Percentiles rank a stretch among this genome's conserved stretches.
Evolutionary conservation across 805 yeast genomes (phyloP).

Genomic region (Candida peoriensis): DNA sequence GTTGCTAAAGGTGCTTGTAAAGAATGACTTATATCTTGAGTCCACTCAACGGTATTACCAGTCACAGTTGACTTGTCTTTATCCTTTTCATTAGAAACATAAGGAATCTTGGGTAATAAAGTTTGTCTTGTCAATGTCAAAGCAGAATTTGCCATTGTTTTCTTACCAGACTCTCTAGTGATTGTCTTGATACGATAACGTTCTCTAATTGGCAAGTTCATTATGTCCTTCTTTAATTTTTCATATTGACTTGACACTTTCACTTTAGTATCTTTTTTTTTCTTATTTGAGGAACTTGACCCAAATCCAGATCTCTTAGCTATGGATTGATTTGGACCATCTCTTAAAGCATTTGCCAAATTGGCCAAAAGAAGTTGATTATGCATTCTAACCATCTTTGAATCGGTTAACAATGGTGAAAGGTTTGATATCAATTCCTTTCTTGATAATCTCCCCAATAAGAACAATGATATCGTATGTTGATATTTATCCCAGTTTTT

Average conservation of each 20-base stretch:
- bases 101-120: slow-evolving; percentile 73
- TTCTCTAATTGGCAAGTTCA: slow-evolving; percentile 82
- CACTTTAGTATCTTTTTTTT: slow-evolving; percentile 40
- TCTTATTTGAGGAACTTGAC: slow-evolving; percentile 39
- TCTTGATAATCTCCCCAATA: slow-evolving; percentile 76
- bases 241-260: slow-evolving; percentile 71
- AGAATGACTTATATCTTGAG: slow-evolving; percentile 86
- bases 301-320: slow-evolving; percentile 43
- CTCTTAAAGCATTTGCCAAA: slow-evolving; percentile 78
- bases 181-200: slow-evolving; percentile 79
- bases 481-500: slow-evolving; percentile 80
- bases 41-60: slow-evolving; percentile 68
- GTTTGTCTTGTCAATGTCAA: slow-evolving; percentile 63
- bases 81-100: slow-evolving; percentile 37
- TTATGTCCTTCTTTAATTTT: slow-evolving; percentile 74
- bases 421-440: slow-evolving; percentile 61
- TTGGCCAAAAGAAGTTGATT: slow-evolving; percentile 78
- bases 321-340: slow-evolving; percentile 49
- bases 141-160: slow-evolving; percentile 64
- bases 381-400: slow-evolving; percentile 50
- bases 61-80: slow-evolving; percentile 22
- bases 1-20: slow-evolving; percentile 75
- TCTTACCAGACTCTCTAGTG: slow-evolving; percentile 76
- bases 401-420: slow-evolving; percentile 41
- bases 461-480: slow-evolving; percentile 66